A percentile compares a stretch with the other conserved stretches of the same genome.
Conservation (phyloP, 2,329 filamentous ascomycete species). For the Colletotrichum musicola region DNA sequence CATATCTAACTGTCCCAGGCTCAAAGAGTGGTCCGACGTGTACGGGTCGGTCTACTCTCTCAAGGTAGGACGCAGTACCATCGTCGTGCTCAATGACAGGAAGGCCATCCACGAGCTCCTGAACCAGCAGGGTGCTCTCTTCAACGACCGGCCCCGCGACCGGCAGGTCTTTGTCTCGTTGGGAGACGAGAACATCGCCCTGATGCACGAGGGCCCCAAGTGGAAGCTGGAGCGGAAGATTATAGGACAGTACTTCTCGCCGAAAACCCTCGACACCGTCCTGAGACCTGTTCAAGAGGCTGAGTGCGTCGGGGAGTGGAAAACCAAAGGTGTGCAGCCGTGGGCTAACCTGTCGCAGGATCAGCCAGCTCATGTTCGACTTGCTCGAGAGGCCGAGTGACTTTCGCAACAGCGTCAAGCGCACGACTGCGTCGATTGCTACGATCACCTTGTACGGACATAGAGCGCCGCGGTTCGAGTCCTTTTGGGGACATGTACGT, state of each 20-base stretch:
- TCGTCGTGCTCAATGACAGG: constrained; percentile 56
- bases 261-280: constrained; percentile 56
- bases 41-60: constrained; percentile 58
- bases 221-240: constrained; percentile 62
- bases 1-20: constrained; percentile 44
- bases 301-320: constrained; percentile 49
- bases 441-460: constrained; percentile 18
- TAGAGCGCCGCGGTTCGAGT: constrained; percentile 2
- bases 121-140: constrained; percentile 58
- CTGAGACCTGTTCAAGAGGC: constrained; percentile 59
- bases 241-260: constrained; percentile 59
- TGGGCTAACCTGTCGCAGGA: constrained; percentile 12
- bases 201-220: constrained; percentile 59
- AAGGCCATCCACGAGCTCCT: constrained; percentile 56
- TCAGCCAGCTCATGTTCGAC: constrained; percentile 16
- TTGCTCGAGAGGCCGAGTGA: constrained; percentile 18
- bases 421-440: constrained; percentile 23
- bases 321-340: background rate
- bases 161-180: background rate
- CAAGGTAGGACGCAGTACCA: constrained; percentile 56
- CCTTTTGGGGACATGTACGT: constrained; percentile 27
- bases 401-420: constrained; percentile 8
- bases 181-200: constrained; percentile 6
- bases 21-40: constrained; percentile 56
- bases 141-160: constrained; percentile 54